Percentiles rank a stretch among this genome's conserved stretches.
phyloP scores from a whole-genome alignment of 192 early-diverging fungal species.

The Coemansia sp. region DNA sequence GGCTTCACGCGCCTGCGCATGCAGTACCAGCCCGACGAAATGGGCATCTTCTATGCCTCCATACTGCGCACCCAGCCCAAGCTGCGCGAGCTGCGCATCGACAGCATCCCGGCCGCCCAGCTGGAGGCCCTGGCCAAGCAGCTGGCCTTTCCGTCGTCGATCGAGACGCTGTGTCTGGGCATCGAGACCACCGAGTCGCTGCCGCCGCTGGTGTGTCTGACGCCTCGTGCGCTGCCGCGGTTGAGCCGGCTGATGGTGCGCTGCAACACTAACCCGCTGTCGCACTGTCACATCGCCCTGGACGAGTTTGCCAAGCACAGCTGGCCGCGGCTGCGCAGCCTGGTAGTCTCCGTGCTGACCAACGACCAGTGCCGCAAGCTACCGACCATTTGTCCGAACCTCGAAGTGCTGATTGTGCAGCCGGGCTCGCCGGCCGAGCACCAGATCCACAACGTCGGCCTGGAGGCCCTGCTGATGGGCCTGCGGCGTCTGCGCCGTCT shows the following conservation, averaged over 20 bases:
- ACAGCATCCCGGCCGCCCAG: constrained; percentile 37
- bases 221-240: constrained; percentile 39
- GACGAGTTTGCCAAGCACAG: constrained; percentile 43
- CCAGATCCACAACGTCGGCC: constrained; percentile 49
- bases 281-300: constrained; percentile 36
- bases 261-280: constrained; percentile 42
- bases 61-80: constrained; percentile 42
- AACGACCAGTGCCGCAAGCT: constrained; percentile 41
- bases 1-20: constrained; percentile 40
- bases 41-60: constrained; percentile 51
- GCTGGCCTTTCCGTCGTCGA: constrained; percentile 44
- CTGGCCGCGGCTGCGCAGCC: constrained; percentile 46
- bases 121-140: constrained; percentile 43
- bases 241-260: constrained; percentile 48
- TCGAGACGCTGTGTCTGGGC: constrained; percentile 49
- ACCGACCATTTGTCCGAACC: constrained; percentile 28
- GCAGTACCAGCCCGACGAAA: constrained; percentile 53
- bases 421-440: constrained; percentile 48
- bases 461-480: constrained; percentile 40
- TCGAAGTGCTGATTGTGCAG: constrained; percentile 50
- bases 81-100: constrained; percentile 47
- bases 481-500: constrained; percentile 35
- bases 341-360: constrained; percentile 45
- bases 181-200: constrained; percentile 44
- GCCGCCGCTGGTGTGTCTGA: constrained; percentile 41